phyloP scores from a whole-genome alignment of 371 early-diverging fungal species.

The Gilbertella persicaria region DNA sequence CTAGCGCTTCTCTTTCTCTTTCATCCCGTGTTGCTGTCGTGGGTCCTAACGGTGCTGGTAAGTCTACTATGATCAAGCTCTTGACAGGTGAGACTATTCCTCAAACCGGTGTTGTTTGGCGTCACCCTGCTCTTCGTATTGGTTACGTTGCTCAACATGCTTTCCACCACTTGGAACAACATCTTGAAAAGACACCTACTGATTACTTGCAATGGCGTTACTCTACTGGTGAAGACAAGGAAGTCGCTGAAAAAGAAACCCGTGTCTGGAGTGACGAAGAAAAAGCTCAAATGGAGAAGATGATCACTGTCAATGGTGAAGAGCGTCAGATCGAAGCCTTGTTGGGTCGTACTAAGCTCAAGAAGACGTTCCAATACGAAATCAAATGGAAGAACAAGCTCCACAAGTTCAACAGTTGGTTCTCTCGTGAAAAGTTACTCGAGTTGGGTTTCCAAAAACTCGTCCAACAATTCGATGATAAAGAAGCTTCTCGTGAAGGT shows the following conservation, averaged over 20 bases:
- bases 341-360: constrained; percentile 76
- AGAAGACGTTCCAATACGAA: constrained; percentile 84
- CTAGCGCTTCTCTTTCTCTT: constrained; percentile 66
- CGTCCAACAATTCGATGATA: constrained; percentile 79
- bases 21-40: constrained; percentile 81
- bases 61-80: constrained; percentile 84
- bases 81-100: constrained; percentile 73
- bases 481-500: constrained; percentile 80
- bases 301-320: constrained; percentile 58
- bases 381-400: constrained; percentile 74
- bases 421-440: constrained; percentile 69
- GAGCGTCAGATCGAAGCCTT: constrained; percentile 63
- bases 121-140: constrained; percentile 74
- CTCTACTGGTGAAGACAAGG: constrained; percentile 77
- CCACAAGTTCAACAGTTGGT: constrained; percentile 73
- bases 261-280: constrained; percentile 73
- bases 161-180: constrained; percentile 85
- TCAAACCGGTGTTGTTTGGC: constrained; percentile 70
- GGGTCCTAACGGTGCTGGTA: constrained; percentile 85
- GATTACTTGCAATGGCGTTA: constrained; percentile 86
- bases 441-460: constrained; percentile 77
- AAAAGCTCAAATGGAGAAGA: constrained; percentile 61
- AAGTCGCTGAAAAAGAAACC: constrained; percentile 75
- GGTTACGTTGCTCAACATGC: constrained; percentile 91
- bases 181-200: constrained; percentile 79